Base-by-base conservation (phyloP, 106 monocot species). In the Triglochin maritima region DNA sequence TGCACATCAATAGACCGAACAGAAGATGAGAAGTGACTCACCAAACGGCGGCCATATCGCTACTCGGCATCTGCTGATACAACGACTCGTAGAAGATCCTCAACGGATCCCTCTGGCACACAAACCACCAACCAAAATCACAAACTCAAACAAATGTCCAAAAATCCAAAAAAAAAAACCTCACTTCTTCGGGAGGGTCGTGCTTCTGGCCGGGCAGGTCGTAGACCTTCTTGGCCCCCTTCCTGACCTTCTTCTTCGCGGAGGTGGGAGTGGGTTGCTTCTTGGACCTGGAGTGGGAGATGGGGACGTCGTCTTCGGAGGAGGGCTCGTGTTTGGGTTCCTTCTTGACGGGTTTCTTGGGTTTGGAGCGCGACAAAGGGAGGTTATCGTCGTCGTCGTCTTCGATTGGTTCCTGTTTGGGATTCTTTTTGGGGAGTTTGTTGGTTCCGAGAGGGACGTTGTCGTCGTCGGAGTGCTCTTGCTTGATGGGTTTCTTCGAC, bases 21-120 rank as follows among this genome's bases (percentile, higher is more conserved):
- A 11, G 7, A 11, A 52, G 11, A 52, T 52, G 52, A 11, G 7
- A 17, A 49, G 8, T 6, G 5, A 7, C 83, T 85, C 62, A 94
- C 94, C 94, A 94, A 56, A 74, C 17, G 44, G 84, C 71, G 59
- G 89, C 94, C 89, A 94, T 94, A 46, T 94, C 94, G 57, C 94
- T 94, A 46, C 53, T 68, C n/a, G 89, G 94, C 7, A 87, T 44
- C 74, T 94, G 89, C 67, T 89, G 12, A 55, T 89, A 79, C 11
- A 94, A 82, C 0, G 89, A 68, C 60, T 94, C 89, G 56, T 94
- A 94, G 76, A 94, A 94, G 70, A 94, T 84, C 82, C 94, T 83
- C 76, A 89, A 79, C 7, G 89, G 84, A 56, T 94, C 89, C 63
- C 94, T 84, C 94, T 94, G 81, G 81, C 72, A 79, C 45, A 9